Conservation (phyloP, 2,329 filamentous ascomycete genomes). For the Corynespora cassiicola region DNA sequence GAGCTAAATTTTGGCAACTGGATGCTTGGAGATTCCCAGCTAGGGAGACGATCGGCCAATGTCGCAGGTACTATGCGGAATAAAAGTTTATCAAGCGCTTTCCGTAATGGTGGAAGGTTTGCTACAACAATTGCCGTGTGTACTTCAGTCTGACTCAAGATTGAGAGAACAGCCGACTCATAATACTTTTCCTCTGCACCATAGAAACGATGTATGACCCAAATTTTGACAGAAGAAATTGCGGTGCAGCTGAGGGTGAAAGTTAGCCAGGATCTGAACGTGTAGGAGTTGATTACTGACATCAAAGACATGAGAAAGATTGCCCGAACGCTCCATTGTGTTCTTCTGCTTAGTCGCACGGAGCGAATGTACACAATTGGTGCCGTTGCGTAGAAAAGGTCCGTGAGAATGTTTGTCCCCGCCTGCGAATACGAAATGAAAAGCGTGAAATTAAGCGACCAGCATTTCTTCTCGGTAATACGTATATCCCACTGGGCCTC, state of each 20-base stretch:
- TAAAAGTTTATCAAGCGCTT: slow-evolving; percentile 4
- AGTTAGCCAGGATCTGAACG: slow-evolving; percentile 7
- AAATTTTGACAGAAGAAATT: slow-evolving; percentile 2
- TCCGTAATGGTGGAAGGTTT: slow-evolving; percentile 20
- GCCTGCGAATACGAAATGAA: slow-evolving; percentile 6
- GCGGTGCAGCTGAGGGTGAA: slow-evolving; percentile 5
- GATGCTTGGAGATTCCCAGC: too few species aligned
- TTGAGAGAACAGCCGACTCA: slow-evolving; percentile 14
- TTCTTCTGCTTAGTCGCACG: slow-evolving; percentile 16
- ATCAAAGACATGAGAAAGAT: slow-evolving; percentile 16
- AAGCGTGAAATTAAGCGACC: slow-evolving; percentile 2
- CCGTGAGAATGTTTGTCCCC: slow-evolving; percentile 10
- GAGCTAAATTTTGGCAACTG: too few species aligned
- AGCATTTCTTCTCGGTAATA: slow-evolving; percentile 4
- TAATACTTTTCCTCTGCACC: too few species aligned
- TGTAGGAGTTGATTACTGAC: slow-evolving; percentile 14
- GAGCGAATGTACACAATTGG: slow-evolving; percentile 13
- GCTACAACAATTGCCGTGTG: slow-evolving; percentile 17
- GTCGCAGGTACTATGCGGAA: too few species aligned
- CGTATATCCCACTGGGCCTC: slow-evolving; percentile 28
- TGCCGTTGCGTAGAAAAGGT: slow-evolving; percentile 14
- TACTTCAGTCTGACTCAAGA: slow-evolving; percentile 19
- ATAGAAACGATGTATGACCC: background rate
- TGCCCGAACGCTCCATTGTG: slow-evolving; percentile 13
- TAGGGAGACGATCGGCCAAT: too few species aligned